Base-by-base conservation (phyloP, 2,329 filamentous ascomycete species). In the Curvularia sp. region DNA sequence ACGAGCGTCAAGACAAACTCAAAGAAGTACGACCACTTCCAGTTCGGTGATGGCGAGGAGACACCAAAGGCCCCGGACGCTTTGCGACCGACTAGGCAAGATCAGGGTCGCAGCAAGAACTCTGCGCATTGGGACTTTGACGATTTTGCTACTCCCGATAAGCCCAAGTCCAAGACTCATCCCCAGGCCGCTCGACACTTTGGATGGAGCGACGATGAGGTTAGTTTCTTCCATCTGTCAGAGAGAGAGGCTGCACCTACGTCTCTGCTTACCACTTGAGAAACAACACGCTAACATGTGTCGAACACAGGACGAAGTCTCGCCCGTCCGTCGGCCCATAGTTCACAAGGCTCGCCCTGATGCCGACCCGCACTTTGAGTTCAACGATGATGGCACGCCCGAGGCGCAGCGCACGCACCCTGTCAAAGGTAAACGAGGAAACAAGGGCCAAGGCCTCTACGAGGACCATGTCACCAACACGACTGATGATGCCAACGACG, bases 1-100 rank as follows among this genome's bases (percentile, higher is more conserved):
- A 68, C 59, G 13, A 75, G 82, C 65, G 79, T 80, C 80, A 86
- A 89, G 70, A 88, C 90, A 6, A 86, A 95, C 75, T 86, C 91
- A 2, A 87, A 87, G 72, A 96, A 92, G 77, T 97, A 88, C 80
- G 83, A 89, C 57, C 94, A 98, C 78, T 96, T 96, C 73, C 89
- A 93, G 59, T 90, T 96, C 72, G 87, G 84, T 57, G 88, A 92
- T 65, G 87, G 87, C 49, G 84, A 79, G 50, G 66, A 64, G 48
- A 76, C 61, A 38, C 70, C 69, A 60, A 73, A 72, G 60, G 71
- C 68, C 32, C 67, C 65, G 45, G 73, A 73, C 55, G 66, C 61
- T 79, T 88, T 92, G 73, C 81, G 83, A 58, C 87, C 87, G 63
- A 89, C 50, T 25, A 43, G 43, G 42, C 52, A 59, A 19, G 42